Evolutionary conservation across 148 eudicot species (phyloP).

Genomic region (Amaranthus cruentus): DNA sequence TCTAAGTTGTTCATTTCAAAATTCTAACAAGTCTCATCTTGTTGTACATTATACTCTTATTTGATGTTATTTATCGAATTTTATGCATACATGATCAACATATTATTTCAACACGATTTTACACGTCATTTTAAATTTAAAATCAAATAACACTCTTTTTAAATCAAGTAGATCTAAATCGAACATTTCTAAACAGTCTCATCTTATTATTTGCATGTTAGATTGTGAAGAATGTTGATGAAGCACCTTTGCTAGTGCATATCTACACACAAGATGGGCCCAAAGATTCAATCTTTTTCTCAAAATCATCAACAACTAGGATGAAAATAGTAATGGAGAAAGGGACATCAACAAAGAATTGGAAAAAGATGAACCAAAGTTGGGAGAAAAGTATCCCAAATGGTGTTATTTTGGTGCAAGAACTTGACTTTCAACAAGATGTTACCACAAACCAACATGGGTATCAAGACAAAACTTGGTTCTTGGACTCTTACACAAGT

Average conservation of each 20-base stretch:
- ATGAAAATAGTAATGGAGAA: constrained; percentile 31
- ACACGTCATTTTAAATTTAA: too few relatives aligned
- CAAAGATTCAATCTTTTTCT: background rate
- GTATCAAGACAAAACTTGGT: constrained; percentile 4
- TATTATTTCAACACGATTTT: too few relatives aligned
- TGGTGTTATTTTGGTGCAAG: constrained; percentile 45
- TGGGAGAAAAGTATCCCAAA: constrained; percentile 35
- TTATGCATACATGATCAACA: too few relatives aligned
- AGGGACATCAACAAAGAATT: constrained; percentile 26
- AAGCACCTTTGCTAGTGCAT: constrained; percentile 44
- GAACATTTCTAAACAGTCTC: background rate
- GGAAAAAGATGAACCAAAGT: constrained; percentile 33
- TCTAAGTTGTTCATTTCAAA: too few relatives aligned
- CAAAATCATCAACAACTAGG: constrained; percentile 11
- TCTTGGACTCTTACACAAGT: background rate
- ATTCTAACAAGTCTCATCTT: too few relatives aligned
- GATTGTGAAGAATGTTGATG: constrained; percentile 44
- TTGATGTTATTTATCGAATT: too few relatives aligned
- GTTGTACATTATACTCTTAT: too few relatives aligned
- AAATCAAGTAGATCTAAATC: too few relatives aligned
- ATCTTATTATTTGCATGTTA: constrained; percentile 8
- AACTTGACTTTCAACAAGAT: constrained; percentile 21
- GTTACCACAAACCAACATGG: background rate
- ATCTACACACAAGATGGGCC: constrained; percentile 26
- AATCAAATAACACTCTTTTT: too few relatives aligned